Evolutionary conservation across 2,329 filamentous ascomycete genomes (phyloP).

Genomic region (Aspergillus versicolor): DNA sequence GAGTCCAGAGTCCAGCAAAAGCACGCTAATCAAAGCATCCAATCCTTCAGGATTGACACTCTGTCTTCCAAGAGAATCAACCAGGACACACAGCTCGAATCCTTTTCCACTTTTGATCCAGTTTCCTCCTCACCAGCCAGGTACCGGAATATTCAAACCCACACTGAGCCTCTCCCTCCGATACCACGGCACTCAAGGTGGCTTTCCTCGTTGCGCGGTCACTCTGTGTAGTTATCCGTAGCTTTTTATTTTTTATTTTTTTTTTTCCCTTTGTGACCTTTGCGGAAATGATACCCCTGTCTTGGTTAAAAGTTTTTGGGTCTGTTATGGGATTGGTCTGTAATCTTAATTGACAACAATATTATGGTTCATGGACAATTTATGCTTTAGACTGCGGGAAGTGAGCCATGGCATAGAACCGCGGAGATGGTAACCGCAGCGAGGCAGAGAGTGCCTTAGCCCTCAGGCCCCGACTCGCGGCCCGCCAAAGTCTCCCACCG

Average conservation of each 20-base stretch:
- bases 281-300: constrained; percentile 1
- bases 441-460: neutral
- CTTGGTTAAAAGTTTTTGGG: neutral
- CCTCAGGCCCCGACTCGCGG: neutral
- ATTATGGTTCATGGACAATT: too few species aligned
- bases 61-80: constrained; percentile 6
- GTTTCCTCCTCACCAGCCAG: neutral
- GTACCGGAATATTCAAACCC: constrained; percentile 1
- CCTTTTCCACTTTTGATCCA: constrained; percentile 1
- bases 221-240: neutral
- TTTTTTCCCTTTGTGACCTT: neutral
- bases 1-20: too few species aligned
- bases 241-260: neutral
- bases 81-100: neutral
- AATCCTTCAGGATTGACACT: constrained; percentile 1
- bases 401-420: too few species aligned
- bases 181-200: constrained; percentile 1
- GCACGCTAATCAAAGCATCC: neutral
- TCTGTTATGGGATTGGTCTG: too few species aligned
- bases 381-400: too few species aligned
- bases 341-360: too few species aligned
- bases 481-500: neutral
- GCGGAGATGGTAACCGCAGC: neutral
- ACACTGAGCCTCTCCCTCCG: constrained; percentile 3
- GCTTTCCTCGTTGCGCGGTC: neutral